Percentiles rank a stretch among this genome's conserved stretches.
phyloP scores from a whole-genome alignment of 257 asterid species.

The Asclepias syriaca region DNA sequence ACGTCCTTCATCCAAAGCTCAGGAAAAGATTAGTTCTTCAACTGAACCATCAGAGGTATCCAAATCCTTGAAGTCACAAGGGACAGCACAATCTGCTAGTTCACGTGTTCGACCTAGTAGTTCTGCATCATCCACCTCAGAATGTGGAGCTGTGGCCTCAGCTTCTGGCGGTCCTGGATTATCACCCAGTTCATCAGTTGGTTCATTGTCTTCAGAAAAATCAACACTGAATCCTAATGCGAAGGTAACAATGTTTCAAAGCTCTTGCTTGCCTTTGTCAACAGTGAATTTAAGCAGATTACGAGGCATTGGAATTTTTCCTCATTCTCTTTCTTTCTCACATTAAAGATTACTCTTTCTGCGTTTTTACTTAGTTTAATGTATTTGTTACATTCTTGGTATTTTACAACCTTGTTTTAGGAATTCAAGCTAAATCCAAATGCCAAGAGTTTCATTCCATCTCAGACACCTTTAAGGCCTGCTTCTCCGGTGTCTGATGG shows the following conservation, averaged over 20 bases:
- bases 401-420: conserved; percentile 29
- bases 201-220: conserved; percentile 86
- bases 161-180: conserved; percentile 67
- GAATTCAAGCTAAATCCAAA: conserved; percentile 88
- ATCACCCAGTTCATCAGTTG: conserved; percentile 77
- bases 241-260: conserved; percentile 46
- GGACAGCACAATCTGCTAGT: conserved; percentile 27
- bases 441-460: conserved; percentile 78
- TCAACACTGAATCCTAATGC: conserved; percentile 87
- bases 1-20: conserved; percentile 40
- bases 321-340: background rate
- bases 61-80: conserved; percentile 46
- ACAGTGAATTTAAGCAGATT: background rate
- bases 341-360: background rate
- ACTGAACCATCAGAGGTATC: conserved; percentile 38
- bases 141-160: conserved; percentile 61
- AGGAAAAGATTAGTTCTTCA: conserved; percentile 43
- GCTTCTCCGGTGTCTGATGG: conserved; percentile 79
- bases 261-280: background rate
- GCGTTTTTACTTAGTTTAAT: background rate
- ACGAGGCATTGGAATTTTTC: background rate
- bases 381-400: background rate
- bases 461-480: conserved; percentile 63
- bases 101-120: conserved; percentile 49
- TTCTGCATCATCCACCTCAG: conserved; percentile 64